Conservation (phyloP, 1,284 basidiomycete genomes). For the Cutaneotrichosporon sp. region DNA sequence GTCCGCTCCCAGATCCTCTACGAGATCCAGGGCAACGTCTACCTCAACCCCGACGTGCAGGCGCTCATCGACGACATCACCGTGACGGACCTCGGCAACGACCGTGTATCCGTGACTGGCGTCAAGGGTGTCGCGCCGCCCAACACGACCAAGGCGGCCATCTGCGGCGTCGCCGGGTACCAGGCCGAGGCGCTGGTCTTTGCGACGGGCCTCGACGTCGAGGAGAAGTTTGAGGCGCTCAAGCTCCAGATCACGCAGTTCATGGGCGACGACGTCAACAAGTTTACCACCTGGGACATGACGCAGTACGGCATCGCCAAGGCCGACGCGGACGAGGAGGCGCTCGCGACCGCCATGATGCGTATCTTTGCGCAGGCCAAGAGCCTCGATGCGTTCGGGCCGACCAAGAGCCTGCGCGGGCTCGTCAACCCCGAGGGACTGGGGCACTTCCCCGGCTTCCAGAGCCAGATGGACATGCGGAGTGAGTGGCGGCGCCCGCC, state of each 20-base stretch:
- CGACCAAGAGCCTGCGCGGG: conserved; percentile 9
- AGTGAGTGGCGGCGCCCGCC: neutral
- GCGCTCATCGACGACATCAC: conserved; percentile 28
- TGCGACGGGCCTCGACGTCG: conserved; percentile 29
- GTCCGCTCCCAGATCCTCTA: conserved; percentile 25
- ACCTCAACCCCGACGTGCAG: conserved; percentile 38
- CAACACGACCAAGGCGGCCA: conserved; percentile 33
- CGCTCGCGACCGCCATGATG: conserved; percentile 28
- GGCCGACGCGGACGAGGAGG: conserved; percentile 26
- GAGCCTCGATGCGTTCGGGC: conserved; percentile 21
- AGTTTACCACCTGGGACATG: conserved; percentile 23
- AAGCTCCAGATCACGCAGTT: conserved; percentile 26
- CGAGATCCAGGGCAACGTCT: conserved; percentile 31
- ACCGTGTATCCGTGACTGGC: conserved; percentile 31
- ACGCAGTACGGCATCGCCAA: conserved; percentile 32
- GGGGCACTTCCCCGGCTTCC: conserved; percentile 29
- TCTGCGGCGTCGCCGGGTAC: conserved; percentile 32
- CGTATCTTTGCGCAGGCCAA: conserved; percentile 33
- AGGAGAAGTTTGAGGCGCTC: conserved; percentile 30
- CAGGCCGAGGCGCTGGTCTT: conserved; percentile 31
- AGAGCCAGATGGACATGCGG: conserved; percentile 15
- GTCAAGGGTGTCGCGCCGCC: conserved; percentile 32
- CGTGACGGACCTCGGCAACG: conserved; percentile 21
- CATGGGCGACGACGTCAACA: conserved; percentile 6
- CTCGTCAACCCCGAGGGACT: conserved; percentile 25